Conservation (phyloP, 2,329 filamentous ascomycete species). For the Emmonsiellopsis sp. region DNA sequence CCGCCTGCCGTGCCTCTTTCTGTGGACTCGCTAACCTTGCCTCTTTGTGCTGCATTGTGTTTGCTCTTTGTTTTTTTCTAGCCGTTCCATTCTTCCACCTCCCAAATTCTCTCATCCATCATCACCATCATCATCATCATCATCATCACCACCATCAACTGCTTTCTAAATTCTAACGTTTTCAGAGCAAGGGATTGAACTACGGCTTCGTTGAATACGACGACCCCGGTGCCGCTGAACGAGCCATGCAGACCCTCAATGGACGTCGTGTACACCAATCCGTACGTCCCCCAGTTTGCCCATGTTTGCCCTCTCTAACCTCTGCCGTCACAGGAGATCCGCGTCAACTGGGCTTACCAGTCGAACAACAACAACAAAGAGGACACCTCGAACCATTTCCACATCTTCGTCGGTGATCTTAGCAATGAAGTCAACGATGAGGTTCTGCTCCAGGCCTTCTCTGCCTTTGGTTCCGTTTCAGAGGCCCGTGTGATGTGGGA, state of each 20-base stretch:
- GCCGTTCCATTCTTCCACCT: background rate
- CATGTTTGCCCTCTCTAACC: background rate
- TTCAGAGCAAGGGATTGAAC: constrained; percentile 89
- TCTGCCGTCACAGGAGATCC: constrained; percentile 64
- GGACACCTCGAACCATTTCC: constrained; percentile 96
- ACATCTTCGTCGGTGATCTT: constrained; percentile 96
- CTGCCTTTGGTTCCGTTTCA: constrained; percentile 88
- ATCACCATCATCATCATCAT: constrained; percentile 2
- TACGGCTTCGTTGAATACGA: constrained; percentile 99
- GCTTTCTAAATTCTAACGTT: constrained; percentile 19
- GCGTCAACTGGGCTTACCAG: constrained; percentile 99
- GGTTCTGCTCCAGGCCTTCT: constrained; percentile 85
- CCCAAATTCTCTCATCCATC: constrained; percentile 2
- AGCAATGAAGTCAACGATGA: constrained; percentile 99
- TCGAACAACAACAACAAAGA: constrained; percentile 91
- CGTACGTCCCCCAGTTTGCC: constrained; percentile 45
- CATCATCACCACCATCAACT: background rate
- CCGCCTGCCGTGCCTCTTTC: background rate
- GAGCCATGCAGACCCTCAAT: constrained; percentile 95
- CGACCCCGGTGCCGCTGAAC: constrained; percentile 89
- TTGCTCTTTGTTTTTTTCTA: constrained; percentile 2
- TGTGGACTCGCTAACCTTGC: background rate
- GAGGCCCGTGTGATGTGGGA: constrained; percentile 99
- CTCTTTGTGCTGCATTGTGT: background rate
- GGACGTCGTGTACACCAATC: constrained; percentile 91